phyloP scores from a whole-genome alignment of 2,329 filamentous ascomycete genomes.

The Cercospora berteroae region DNA sequence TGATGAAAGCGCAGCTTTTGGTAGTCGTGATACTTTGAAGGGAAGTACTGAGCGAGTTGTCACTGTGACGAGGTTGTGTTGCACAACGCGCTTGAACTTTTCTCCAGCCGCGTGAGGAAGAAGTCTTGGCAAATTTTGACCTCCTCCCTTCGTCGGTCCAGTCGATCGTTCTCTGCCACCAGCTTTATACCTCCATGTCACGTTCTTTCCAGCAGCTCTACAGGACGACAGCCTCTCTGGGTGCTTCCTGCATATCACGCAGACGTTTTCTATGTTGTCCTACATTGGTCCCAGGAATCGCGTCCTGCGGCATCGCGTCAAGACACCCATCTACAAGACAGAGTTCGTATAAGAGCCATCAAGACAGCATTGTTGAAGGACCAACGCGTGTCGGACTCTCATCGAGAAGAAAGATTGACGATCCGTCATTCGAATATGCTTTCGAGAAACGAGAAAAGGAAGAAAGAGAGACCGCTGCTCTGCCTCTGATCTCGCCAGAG shows the following conservation, averaged over 20 bases:
- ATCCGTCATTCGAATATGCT: not conserved
- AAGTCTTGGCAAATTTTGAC: not conserved
- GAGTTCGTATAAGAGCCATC: not conserved
- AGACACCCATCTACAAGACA: not conserved
- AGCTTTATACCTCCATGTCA: not conserved
- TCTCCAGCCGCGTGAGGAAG: not conserved
- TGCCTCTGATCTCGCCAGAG: not conserved
- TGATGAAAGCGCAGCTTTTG: no score
- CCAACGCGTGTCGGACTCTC: no score
- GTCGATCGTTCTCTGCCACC: not conserved
- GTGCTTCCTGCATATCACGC: no score
- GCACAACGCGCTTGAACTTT: not conserved
- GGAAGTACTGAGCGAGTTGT: no score
- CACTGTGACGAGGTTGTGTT: no score
- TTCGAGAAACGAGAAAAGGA: not conserved
- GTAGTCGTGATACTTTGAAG: no score
- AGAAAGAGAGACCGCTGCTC: not conserved
- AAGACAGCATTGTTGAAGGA: not conserved
- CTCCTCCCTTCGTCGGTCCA: not conserved
- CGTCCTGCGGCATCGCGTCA: not conserved
- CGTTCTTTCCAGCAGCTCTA: not conserved
- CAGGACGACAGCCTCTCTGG: no score
- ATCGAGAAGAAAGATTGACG: no score
- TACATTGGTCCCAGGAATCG: not conserved
- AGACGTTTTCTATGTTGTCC: no score